Evolutionary conservation across 75 land plant genomes (phyloP).

Genomic region (Cunninghamia lanceolata): DNA sequence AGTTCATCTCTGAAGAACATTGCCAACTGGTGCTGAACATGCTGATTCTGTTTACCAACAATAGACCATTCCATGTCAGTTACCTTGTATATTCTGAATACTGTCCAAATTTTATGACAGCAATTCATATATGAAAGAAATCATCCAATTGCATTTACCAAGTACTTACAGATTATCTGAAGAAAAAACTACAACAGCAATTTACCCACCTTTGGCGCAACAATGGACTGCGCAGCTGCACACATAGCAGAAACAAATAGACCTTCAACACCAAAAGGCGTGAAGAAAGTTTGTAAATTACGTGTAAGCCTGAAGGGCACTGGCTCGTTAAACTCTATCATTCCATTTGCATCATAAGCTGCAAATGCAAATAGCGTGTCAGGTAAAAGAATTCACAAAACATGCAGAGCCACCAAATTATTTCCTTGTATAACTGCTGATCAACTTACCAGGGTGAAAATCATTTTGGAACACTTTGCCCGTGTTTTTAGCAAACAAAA

Average conservation of each 20-base stretch:
- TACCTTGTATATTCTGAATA: background rate
- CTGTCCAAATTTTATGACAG: conserved; percentile 3
- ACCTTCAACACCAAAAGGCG: conserved; percentile 97
- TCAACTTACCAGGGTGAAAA: conserved; percentile 83
- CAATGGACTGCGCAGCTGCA: conserved; percentile 95
- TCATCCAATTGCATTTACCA: conserved; percentile 1
- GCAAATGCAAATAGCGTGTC: conserved; percentile 2
- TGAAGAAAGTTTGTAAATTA: conserved; percentile 92
- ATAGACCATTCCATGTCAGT: background rate
- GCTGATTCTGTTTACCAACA: conserved; percentile 70
- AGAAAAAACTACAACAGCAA: background rate
- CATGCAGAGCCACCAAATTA: background rate
- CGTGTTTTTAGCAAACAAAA: conserved; percentile 95
- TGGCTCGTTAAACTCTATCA: conserved; percentile 95
- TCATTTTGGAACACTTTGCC: conserved; percentile 98
- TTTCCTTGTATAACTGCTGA: background rate
- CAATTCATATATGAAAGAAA: conserved; percentile 5
- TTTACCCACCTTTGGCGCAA: conserved; percentile 89
- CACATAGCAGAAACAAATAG: conserved; percentile 99
- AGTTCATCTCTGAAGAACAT: conserved; percentile 99
- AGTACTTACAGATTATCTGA: background rate
- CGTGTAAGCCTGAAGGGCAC: conserved; percentile 97
- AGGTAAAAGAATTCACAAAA: background rate
- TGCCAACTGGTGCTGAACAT: conserved; percentile 88
- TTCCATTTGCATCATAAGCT: conserved; percentile 97